Evolutionary conservation across 768 basidiomycete species (phyloP).

Genomic region (Tricholoma sp.): DNA sequence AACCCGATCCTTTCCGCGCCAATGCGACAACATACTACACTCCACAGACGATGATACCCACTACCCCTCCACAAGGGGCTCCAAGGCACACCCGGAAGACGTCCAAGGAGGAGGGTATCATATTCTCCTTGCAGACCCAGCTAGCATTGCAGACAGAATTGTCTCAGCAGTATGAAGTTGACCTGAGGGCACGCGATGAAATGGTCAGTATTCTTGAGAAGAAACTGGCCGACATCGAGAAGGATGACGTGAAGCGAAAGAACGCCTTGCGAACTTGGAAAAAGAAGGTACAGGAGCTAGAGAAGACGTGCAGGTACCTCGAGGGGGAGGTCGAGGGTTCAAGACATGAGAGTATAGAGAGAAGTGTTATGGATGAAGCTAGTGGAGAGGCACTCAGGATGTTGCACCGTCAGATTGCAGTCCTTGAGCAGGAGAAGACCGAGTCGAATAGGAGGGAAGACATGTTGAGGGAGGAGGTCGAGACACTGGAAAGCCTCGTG

Average conservation of each 20-base stretch:
- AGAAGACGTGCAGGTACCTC: conserved; percentile 55
- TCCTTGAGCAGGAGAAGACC: conserved; percentile 63
- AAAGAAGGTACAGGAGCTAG: conserved; percentile 73
- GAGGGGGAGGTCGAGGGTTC: conserved; percentile 89
- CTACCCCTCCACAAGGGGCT: conserved; percentile 50
- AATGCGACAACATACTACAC: conserved; percentile 75
- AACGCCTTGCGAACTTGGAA: conserved; percentile 56
- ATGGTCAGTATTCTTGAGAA: conserved; percentile 54
- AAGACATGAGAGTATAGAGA: conserved; percentile 73
- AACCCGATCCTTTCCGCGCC: conserved; percentile 69
- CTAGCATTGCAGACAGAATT: conserved; percentile 71
- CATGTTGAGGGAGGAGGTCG: conserved; percentile 38
- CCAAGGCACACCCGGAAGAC: conserved; percentile 48
- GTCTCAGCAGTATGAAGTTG: conserved; percentile 71
- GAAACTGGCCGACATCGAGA: conserved; percentile 51
- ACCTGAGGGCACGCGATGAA: conserved; percentile 69
- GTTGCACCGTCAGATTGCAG: conserved; percentile 74
- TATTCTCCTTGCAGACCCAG: conserved; percentile 71
- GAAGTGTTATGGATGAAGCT: conserved; percentile 80
- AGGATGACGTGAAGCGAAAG: conserved; percentile 59
- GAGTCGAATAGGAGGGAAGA: conserved; percentile 43
- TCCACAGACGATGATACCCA: conserved; percentile 66
- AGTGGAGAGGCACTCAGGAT: conserved; percentile 74
- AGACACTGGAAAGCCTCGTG: conserved; percentile 43
- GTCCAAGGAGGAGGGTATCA: conserved; percentile 67